Conservation (phyloP, 768 basidiomycete species). For the Lactarius psammicola region DNA sequence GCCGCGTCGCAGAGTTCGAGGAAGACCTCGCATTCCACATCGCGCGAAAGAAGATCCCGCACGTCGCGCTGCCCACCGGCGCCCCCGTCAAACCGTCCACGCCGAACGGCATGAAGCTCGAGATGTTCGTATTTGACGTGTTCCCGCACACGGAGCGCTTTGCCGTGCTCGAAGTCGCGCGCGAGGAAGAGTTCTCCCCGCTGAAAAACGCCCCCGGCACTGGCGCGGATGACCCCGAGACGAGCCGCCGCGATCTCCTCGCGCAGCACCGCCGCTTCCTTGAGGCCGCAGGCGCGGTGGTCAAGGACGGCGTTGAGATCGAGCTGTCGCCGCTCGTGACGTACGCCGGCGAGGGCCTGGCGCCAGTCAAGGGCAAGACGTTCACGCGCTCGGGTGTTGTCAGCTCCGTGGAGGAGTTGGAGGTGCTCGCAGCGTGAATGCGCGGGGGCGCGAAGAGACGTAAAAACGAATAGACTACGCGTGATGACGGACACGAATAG, state of each 20-base stretch:
- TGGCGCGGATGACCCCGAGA: constrained; percentile 84
- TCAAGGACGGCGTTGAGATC: constrained; percentile 76
- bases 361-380: constrained; percentile 69
- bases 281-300: constrained; percentile 68
- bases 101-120: constrained; percentile 99
- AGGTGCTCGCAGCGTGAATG: constrained; percentile 51
- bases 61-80: constrained; percentile 69
- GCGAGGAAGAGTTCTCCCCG: constrained; percentile 92
- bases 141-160: constrained; percentile 87
- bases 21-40: constrained; percentile 93
- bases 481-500: background rate
- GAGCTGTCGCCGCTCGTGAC: constrained; percentile 87
- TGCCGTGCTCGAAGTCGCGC: constrained; percentile 83
- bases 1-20: constrained; percentile 77
- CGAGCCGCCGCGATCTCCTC: constrained; percentile 86
- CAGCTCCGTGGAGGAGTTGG: constrained; percentile 64
- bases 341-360: constrained; percentile 92
- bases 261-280: constrained; percentile 86
- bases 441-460: background rate
- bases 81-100: constrained; percentile 71
- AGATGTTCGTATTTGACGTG: constrained; percentile 98
- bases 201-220: constrained; percentile 97
- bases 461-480: background rate
- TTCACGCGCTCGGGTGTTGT: constrained; percentile 76
- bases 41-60: constrained; percentile 94